A percentile compares a stretch with the other conserved stretches of the same genome.
phyloP scores from a whole-genome alignment of 2,329 filamentous ascomycete species.

The Chrysosporium keratinophilum region DNA sequence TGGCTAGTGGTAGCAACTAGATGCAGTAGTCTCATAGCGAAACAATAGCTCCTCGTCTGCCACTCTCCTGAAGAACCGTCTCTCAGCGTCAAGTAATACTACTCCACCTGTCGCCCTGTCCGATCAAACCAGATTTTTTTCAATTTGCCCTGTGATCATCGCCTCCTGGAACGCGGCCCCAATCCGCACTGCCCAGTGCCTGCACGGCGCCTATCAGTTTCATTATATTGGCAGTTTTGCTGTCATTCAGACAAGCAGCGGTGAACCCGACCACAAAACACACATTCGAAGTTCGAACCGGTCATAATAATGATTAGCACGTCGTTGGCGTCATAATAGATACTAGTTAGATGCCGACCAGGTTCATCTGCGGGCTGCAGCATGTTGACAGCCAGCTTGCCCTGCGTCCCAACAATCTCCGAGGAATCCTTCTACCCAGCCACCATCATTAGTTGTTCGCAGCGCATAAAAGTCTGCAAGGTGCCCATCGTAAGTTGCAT shows the following conservation, averaged over 20 bases:
- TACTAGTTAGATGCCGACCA: conserved; percentile 47
- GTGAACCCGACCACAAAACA: conserved; percentile 50
- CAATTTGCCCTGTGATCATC: conserved; percentile 44
- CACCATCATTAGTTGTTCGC: conserved; percentile 59
- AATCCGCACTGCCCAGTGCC: conserved; percentile 46
- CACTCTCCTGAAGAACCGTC: neutral
- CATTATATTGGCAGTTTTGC: conserved; percentile 23
- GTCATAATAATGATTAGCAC: conserved; percentile 48
- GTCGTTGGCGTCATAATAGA: conserved; percentile 38
- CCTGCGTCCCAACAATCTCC: conserved; percentile 56
- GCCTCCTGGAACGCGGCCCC: conserved; percentile 49
- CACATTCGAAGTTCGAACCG: conserved; percentile 40
- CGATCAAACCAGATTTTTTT: conserved; percentile 22
- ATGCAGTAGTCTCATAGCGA: no score
- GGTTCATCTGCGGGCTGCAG: conserved; percentile 44
- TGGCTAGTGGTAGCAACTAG: no score
- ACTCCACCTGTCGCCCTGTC: neutral
- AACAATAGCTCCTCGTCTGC: neutral
- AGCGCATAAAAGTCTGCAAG: conserved; percentile 55
- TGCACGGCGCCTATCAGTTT: conserved; percentile 46
- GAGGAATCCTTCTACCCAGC: conserved; percentile 57
- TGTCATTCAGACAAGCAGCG: conserved; percentile 47
- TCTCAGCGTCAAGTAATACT: no score
- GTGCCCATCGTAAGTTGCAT: conserved; percentile 55
- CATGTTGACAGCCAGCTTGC: conserved; percentile 51